phyloP scores from a whole-genome alignment of 2,329 filamentous ascomycete genomes.

The Aspergillus sp. region DNA sequence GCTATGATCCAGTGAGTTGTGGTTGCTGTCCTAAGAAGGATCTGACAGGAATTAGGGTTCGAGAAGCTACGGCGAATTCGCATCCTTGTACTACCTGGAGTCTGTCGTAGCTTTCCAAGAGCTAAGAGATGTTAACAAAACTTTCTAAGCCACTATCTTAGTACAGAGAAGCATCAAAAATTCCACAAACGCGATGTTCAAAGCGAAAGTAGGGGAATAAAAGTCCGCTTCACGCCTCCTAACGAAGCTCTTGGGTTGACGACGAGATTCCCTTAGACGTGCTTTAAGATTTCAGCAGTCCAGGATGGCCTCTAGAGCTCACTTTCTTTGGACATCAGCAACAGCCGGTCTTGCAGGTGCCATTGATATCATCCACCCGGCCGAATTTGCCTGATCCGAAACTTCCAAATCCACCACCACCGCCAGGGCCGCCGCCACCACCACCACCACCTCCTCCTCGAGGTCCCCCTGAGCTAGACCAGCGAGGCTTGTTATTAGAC shows the following conservation, averaged over 20 bases:
- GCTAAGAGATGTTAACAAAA: background rate
- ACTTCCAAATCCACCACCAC: conserved; percentile 34
- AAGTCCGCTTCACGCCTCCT: background rate
- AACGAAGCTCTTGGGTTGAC: background rate
- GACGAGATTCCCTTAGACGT: background rate
- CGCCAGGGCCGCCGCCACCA: conserved; percentile 33
- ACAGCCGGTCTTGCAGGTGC: conserved; percentile 51
- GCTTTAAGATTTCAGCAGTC: background rate
- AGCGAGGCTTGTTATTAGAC: conserved; percentile 29
- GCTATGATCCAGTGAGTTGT: background rate
- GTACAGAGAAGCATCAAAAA: background rate
- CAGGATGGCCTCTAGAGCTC: background rate
- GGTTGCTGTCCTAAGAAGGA: background rate
- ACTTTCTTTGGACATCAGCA: conserved; percentile 24
- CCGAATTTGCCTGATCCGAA: conserved; percentile 46
- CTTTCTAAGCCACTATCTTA: background rate
- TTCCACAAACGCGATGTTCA: background rate
- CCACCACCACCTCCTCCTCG: conserved; percentile 26
- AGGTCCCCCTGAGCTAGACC: conserved; percentile 28
- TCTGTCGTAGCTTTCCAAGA: background rate
- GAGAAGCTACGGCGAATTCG: background rate
- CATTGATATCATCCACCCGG: conserved; percentile 53
- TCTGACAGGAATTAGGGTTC: background rate
- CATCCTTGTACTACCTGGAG: background rate
- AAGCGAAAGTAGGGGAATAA: background rate